Evolutionary conservation across 768 basidiomycete species (phyloP), one percentile per base, ranked within the genome.

Genomic region (Leucocoprinus sp.): DNA sequence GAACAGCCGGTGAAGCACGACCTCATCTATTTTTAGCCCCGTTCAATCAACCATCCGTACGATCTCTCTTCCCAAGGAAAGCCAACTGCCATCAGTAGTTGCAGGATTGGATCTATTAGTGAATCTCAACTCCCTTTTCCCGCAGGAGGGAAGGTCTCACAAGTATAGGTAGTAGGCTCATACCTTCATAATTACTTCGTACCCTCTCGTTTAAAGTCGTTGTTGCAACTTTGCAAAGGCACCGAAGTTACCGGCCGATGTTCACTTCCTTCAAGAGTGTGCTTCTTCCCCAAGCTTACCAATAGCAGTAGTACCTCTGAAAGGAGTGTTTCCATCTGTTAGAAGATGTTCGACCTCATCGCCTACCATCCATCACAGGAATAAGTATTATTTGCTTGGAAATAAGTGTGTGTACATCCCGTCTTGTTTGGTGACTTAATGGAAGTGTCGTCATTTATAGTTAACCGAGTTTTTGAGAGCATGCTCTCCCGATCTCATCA

Each of bases 161-260:
- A 37, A 18, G 37, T 15, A 12, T 39, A 31, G 28, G 39, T 23
- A 44, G 34, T 19, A 44, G 34, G 23, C 15, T 34, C 19, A 28
- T 40, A 14, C 27, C 45, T 29, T 35, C 22, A 26, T 15, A 35
- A 17, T 12, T 14, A 41, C 22, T 35, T 41, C 21, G 29, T 39
- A 22, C 22, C 31, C 22, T 26, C 31, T 31, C 31, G 31, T 31
- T 31, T 31, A 31, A 14, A 31, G 31, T 29, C 9, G 18, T 26
- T 17, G 19, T 47, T 40, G 45, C 31, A 29, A 24, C 8, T 31
- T 47, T 28, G 45, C 31, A 41, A 47, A 36, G 45, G 45, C 39
- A 47, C 45, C 45, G 45, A 41, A 37, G 31, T 47, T 39, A 36
- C 45, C 45, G 45, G 45, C 11, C 14, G 31, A 31, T 31, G n/a